phyloP scores from a whole-genome alignment of 805 yeast genomes.

The Suhomyces tanzawaensis region DNA sequence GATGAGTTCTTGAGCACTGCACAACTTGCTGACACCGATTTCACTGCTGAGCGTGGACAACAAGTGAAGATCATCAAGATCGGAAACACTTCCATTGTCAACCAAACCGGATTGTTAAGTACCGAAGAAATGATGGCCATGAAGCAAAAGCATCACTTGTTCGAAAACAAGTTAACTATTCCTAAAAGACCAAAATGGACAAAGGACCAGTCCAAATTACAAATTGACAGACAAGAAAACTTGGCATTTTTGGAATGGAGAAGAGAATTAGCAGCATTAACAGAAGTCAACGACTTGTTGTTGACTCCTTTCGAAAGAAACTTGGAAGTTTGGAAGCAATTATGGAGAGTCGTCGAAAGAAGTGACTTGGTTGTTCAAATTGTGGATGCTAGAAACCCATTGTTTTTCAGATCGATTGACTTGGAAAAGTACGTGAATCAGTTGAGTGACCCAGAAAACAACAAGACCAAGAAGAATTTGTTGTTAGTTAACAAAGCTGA shows the following conservation, averaged over 20 bases:
- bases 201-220: slow-evolving; percentile 62
- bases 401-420: slow-evolving; percentile 85
- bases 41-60: slow-evolving; percentile 83
- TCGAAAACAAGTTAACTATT: slow-evolving; percentile 70
- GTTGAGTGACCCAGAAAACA: slow-evolving; percentile 50
- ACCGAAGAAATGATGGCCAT: slow-evolving; percentile 63
- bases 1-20: slow-evolving; percentile 96
- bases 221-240: slow-evolving; percentile 83
- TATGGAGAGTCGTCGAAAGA: slow-evolving; percentile 97
- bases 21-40: slow-evolving; percentile 92
- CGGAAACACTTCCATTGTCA: slow-evolving; percentile 47
- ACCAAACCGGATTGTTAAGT: slow-evolving; percentile 50
- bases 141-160: slow-evolving; percentile 61
- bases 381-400: slow-evolving; percentile 95
- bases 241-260: slow-evolving; percentile 94
- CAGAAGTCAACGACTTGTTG: slow-evolving; percentile 79
- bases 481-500: slow-evolving; percentile 93
- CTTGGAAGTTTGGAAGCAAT: slow-evolving; percentile 95
- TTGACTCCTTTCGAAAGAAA: slow-evolving; percentile 97
- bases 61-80: slow-evolving; percentile 82
- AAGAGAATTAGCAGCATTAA: slow-evolving; percentile 78
- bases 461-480: slow-evolving; percentile 63
- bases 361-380: slow-evolving; percentile 93
- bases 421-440: slow-evolving; percentile 81
- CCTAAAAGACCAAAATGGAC: slow-evolving; percentile 94